Base-by-base conservation (phyloP, 768 basidiomycete genomes). In the Podaxis sp. region DNA sequence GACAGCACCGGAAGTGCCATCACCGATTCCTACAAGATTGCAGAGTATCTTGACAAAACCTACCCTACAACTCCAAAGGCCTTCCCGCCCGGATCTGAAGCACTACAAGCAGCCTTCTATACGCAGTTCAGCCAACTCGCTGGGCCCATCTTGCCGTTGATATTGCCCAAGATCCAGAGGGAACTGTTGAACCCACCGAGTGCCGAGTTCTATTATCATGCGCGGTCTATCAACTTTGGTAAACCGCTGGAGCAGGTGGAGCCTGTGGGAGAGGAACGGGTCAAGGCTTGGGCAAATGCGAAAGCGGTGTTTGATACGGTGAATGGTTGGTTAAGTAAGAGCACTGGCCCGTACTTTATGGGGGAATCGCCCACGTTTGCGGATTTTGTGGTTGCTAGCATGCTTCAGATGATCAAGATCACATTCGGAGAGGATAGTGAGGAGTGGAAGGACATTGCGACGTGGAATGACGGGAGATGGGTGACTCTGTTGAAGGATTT, bases 21-120 rank as follows among this genome's bases (percentile, higher is more conserved):
- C 22, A 59, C 74, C 11, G 80, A 85, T 24, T 83, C 82, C 0
- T 53, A 69, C 26, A 67, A 62, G 36, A 84, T 86, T 64, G 82
- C 80, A 0, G 64, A 73, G 9, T 84, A 86, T 68, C 73, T 85
- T 39, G 84, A 85, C 61, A 66, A 74, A 7, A 72, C 75, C 2
- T 85, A 83, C 69, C 81, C 83, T 0, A 72, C 75, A 42, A 73
- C 74, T 0, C 77, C 73, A 2, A 61, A 49, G 36, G 56, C 81
- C 19, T 65, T 81, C 15, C 77, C 78, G 0, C 57, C 59, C 1
- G 67, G 61, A 9, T 66, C 63, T 7, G 52, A 61, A 24, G 67
- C 59, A 1, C 42, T 72, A 26, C 62, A 66, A 19, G 61, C 57
- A 4, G 65, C 63, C 1, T 68, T 72, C 36, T 52, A 56, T 12